Evolutionary conservation across 1,139 yeast species (phyloP).

Genomic region (Sugiyamaella pinicola): DNA sequence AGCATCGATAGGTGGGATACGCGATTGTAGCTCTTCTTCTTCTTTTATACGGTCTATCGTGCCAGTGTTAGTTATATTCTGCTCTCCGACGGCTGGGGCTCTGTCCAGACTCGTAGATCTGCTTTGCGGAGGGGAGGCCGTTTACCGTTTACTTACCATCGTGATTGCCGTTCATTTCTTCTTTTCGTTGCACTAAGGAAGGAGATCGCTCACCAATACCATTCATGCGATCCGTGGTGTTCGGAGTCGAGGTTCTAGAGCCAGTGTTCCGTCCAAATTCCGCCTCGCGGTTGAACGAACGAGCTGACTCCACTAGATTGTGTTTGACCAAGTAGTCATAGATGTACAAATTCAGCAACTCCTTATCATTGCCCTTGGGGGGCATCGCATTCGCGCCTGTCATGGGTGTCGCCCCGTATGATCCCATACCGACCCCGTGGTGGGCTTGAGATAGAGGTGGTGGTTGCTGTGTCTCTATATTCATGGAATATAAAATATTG

Average conservation of each 20-base stretch:
- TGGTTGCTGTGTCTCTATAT: slow-evolving; percentile 21
- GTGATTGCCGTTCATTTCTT: slow-evolving; percentile 53
- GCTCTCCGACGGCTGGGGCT: too few species aligned
- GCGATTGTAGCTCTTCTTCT: slow-evolving; percentile 31
- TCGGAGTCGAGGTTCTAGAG: slow-evolving; percentile 32
- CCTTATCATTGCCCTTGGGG: slow-evolving; percentile 46
- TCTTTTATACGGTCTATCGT: slow-evolving; percentile 17
- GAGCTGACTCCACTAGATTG: slow-evolving; percentile 70
- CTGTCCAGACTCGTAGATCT: too few species aligned
- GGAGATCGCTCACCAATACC: slow-evolving; percentile 23
- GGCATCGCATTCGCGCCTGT: slow-evolving; percentile 10
- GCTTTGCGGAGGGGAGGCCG: too few species aligned
- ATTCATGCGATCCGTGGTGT: slow-evolving; percentile 44
- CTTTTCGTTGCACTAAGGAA: slow-evolving; percentile 38
- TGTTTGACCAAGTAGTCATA: slow-evolving; percentile 83
- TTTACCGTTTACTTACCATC: slow-evolving; percentile 23
- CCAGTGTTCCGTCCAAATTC: slow-evolving; percentile 41
- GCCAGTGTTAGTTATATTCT: slow-evolving; percentile 1
- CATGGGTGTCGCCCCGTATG: slow-evolving; percentile 15
- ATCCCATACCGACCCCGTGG: slow-evolving; percentile 19
- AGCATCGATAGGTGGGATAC: slow-evolving; percentile 51
- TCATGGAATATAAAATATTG: slow-evolving; percentile 15
- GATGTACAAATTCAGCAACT: slow-evolving; percentile 77
- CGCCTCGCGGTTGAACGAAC: slow-evolving; percentile 71
- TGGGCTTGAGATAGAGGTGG: slow-evolving; percentile 13